Base-by-base conservation (phyloP, 495 filamentous ascomycete genomes). In the Hyaloscypha finlandica region DNA sequence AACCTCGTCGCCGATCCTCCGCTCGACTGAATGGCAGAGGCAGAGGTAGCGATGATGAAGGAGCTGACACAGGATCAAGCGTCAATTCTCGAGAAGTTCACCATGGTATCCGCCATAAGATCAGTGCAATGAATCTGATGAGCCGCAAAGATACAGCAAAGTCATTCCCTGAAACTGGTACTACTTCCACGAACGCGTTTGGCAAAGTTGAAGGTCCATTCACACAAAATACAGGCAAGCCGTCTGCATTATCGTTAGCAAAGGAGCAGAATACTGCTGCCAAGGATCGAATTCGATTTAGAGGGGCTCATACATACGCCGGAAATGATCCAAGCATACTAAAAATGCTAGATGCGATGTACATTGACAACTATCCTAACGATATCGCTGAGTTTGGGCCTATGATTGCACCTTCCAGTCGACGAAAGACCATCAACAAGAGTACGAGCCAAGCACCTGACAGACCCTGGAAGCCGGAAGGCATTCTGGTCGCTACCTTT, bases 251-350 rank as follows among this genome's bases (percentile, higher is more conserved):
- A 11, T 51, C 66, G 6, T 51, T 73, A n/a, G 71, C 70, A 19
- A 67, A 64, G 54, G 66, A 69, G 22, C 32, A 61, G 31, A 66
- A 64, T 32, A 52, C 61, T n/a, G 29, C 30, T 12, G 25, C 25
- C 20, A 25, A 63, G 52, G 56, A 67, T 16, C 61, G 39, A 14
- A 68, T 73, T 55, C 66, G 66, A 48, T 73, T 61, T 25, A 67
- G 69, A 68, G 73, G 64, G 9, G 70, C 73, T 53, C 92, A 96
- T 72, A 89, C 89, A 0, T 97, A 97, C 73, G 77, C 80, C n/a
- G 95, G 94, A 3, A 90, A 93, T 74, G 93, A 99, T 71, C 96
- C 94, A 8, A 90, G 84, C 60, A 88, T 98, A 19, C 79, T 97
- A 56, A 90, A 86, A 70, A 87, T 98, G 75, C 81, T 99, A 4